Base-by-base conservation (phyloP, 2,329 filamentous ascomycete genomes). In the Balansia obtecta region DNA sequence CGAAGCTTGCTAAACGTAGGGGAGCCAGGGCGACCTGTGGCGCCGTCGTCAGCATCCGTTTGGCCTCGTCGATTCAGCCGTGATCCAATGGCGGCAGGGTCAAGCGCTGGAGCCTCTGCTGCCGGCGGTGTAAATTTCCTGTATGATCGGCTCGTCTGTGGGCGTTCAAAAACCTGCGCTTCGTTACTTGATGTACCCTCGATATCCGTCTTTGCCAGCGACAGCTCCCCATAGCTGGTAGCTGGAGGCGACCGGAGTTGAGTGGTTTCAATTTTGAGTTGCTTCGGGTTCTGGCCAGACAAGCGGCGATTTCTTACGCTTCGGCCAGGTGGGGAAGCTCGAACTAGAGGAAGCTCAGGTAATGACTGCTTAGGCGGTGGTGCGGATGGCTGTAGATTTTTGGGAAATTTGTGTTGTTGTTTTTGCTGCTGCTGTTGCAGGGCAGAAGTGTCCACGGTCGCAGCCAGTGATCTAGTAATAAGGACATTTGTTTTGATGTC, bases 211-310 rank as follows among this genome's bases (percentile, higher is more conserved):
- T 43, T 46, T 33, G 46, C 3, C 37, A 49, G 11, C 20, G 49
- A 40, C 6, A 41, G 32, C 7, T 45, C 47, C n/a, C 46, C 53
- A 37, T 54, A 45, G 27, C 40, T 43, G n/a, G 52, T 22, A 8
- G 53, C 32, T 8, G 59, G 49, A 2, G 60, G 56, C 16, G 58
- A 54, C n/a, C 52, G 56, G 7, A 65, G 58, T 22, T 63, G 66
- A 1, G 60, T 57, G 0, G 89, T 96, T 65, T 96, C 88, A 50
- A 97, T 96, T 68, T 89, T 95, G 47, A 97, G 72, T 60, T 90
- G 86, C 63, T 86, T 90, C 13, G 79, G 71, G 58, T 87, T 88
- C 58, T 88, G 83, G 8, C 85, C 86, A 3, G 90, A 95, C 33
- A 95, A 70, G 54, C 90, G 79, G 53, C 90, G 79, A 58, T 77